Conservation (phyloP, 208 protist genomes). For the Leptomonas pyrrhocoris region DNA sequence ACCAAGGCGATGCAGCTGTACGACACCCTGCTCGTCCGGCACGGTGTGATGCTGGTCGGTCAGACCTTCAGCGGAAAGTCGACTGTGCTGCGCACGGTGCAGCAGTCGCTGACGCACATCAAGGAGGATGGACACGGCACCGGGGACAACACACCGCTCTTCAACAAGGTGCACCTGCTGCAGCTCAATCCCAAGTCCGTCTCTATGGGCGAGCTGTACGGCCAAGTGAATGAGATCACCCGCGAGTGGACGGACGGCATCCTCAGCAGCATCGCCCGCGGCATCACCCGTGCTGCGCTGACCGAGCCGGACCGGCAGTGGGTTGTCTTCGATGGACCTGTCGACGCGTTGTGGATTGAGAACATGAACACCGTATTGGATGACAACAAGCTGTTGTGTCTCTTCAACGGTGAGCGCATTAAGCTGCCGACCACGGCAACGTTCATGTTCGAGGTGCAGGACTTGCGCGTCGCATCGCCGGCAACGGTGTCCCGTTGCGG, state of each 20-base stretch:
- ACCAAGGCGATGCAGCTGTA: conserved; percentile 94
- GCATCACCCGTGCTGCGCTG: conserved; percentile 77
- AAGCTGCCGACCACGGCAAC: conserved; percentile 92
- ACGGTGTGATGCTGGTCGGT: conserved; percentile 96
- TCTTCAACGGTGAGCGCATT: conserved; percentile 97
- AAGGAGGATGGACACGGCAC: conserved; percentile 76
- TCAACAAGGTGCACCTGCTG: conserved; percentile 84
- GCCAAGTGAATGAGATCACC: conserved; percentile 95
- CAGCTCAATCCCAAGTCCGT: conserved; percentile 96
- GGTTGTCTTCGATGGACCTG: conserved; percentile 98
- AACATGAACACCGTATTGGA: conserved; percentile 99
- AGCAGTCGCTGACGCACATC: conserved; percentile 79
- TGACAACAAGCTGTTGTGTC: conserved; percentile 98
- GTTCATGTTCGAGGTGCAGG: conserved; percentile 99
- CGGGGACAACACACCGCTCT: conserved; percentile 68
- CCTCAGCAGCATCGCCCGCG: conserved; percentile 93
- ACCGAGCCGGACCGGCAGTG: conserved; percentile 89
- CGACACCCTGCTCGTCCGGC: conserved; percentile 92
- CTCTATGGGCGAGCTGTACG: conserved; percentile 97
- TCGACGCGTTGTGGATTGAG: conserved; percentile 99
- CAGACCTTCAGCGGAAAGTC: conserved; percentile 96
- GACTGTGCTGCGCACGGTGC: conserved; percentile 77
- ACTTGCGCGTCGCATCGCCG: conserved; percentile 97
- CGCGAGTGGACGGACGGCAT: conserved; percentile 98
- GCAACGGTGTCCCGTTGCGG: conserved; percentile 98